Evolutionary conservation across 495 filamentous ascomycete genomes (phyloP), one percentile per base, ranked within the genome.

Genomic region (Clavariopsis aquatica): DNA sequence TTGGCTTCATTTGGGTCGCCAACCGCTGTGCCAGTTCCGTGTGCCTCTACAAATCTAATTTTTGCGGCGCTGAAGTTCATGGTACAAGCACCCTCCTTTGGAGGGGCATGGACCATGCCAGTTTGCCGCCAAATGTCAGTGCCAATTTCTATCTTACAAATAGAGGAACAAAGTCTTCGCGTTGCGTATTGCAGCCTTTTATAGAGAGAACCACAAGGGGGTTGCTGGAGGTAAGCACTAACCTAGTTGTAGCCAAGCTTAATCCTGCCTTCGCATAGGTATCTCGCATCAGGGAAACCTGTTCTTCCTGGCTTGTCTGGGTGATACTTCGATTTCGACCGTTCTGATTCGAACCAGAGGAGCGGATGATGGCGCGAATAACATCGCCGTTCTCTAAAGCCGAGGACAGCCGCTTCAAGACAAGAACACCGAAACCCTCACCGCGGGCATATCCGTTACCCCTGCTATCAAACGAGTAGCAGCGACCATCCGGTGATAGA

Each of bases 1-100:
- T 72, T 77, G 0, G 80, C 75, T 65, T 91, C 87, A 1, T 84
- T 78, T 0, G 85, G 87, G 66, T 91, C 87, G 8, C 67, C 67
- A 3, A 70, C 56, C 13, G 63, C 38, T 5, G 67, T 70, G 1
- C 78, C 79, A 0, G 79, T 80, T 9, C 65, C 67, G 59, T 70
- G 67, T 1, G 57, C 58, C 49, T 70, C 67, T 6, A 70, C 23
- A 46, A 55, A 69, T 7, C 51, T 23, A n/a, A n/a, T n/a, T n/a
- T n/a, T n/a, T n/a, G n/a, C n/a, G n/a, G n/a, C n/a, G n/a, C n/a
- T n/a, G n/a, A n/a, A n/a, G n/a, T n/a, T n/a, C n/a, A n/a, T n/a
- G n/a, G n/a, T n/a, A n/a, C n/a, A n/a, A n/a, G n/a, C n/a, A n/a
- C n/a, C n/a, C n/a, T n/a, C n/a, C n/a, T n/a, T n/a, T n/a, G n/a